phyloP scores from a whole-genome alignment of 805 yeast genomes.

The Wickerhamiella domercqiae region DNA sequence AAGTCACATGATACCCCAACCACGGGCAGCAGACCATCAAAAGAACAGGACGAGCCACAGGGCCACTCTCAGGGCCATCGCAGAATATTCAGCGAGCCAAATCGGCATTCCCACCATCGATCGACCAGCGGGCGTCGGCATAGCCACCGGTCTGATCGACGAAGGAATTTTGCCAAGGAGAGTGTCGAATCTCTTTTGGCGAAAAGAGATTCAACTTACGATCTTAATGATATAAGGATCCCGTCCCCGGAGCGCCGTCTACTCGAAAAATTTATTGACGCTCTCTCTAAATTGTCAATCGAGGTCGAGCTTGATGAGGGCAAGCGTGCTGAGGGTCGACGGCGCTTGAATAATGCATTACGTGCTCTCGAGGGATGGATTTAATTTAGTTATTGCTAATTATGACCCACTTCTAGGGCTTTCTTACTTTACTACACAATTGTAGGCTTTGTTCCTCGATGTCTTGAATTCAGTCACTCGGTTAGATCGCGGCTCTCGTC shows the following conservation, averaged over 20 bases:
- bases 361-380: conserved; percentile 74
- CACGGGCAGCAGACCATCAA: too few relatives aligned
- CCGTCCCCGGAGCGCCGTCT: conserved; percentile 64
- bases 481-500: too few relatives aligned
- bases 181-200: conserved; percentile 18
- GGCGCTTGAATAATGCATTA: conserved; percentile 66
- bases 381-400: conserved; percentile 8
- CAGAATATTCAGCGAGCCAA: too few relatives aligned
- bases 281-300: conserved; percentile 69
- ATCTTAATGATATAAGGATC: conserved; percentile 56
- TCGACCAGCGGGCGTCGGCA: neutral
- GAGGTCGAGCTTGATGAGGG: conserved; percentile 81
- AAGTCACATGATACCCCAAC: too few relatives aligned
- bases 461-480: too few relatives aligned
- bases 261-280: conserved; percentile 73
- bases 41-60: too few relatives aligned
- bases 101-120: neutral
- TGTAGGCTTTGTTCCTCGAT: neutral
- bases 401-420: too few relatives aligned
- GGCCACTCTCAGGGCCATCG: too few relatives aligned
- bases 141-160: conserved; percentile 1
- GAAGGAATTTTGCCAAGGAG: conserved; percentile 14
- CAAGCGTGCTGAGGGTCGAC: conserved; percentile 64
- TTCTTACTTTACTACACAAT: neutral
- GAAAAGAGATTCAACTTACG: conserved; percentile 24